Evolutionary conservation across 2,329 filamentous ascomycete genomes (phyloP).

Genomic region (Fusarium pseudograminearum): DNA sequence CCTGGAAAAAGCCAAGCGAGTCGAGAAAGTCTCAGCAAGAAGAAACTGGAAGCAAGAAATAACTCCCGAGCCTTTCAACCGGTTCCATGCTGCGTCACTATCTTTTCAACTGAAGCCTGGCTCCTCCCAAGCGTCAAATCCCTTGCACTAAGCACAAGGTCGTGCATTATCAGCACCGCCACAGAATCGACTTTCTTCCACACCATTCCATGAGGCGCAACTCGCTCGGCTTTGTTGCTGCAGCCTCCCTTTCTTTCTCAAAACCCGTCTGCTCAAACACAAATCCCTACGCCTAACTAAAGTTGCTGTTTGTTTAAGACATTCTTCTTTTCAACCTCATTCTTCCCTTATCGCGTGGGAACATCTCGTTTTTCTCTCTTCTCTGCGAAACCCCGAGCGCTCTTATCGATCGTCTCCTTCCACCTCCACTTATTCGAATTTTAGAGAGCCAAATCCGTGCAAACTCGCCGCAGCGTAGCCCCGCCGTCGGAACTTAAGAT

Average conservation of each 20-base stretch:
- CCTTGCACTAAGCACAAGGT: slow-evolving; percentile 36
- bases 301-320: slow-evolving; percentile 39
- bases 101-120: slow-evolving; percentile 14
- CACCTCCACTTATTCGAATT: slow-evolving; percentile 44
- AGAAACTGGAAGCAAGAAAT: neutral
- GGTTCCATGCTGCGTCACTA: slow-evolving; percentile 10
- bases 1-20: slow-evolving; percentile 18
- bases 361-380: slow-evolving; percentile 8
- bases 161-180: slow-evolving; percentile 54
- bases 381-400: slow-evolving; percentile 13
- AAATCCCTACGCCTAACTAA: slow-evolving; percentile 35
- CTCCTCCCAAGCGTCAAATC: slow-evolving; percentile 11
- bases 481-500: slow-evolving; percentile 46
- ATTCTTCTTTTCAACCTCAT: slow-evolving; percentile 6
- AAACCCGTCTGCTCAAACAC: slow-evolving; percentile 44
- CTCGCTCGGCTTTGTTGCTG: slow-evolving; percentile 47
- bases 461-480: slow-evolving; percentile 45
- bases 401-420: slow-evolving; percentile 8
- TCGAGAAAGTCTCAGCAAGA: neutral
- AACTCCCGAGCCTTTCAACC: neutral
- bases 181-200: slow-evolving; percentile 58
- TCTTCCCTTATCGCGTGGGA: slow-evolving; percentile 27
- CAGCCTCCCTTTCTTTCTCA: slow-evolving; percentile 50
- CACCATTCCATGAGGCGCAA: slow-evolving; percentile 58
- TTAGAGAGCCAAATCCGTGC: slow-evolving; percentile 40